Evolutionary conservation across 192 early-diverging fungal species (phyloP).

Genomic region (Cetraspora pellucida): DNA sequence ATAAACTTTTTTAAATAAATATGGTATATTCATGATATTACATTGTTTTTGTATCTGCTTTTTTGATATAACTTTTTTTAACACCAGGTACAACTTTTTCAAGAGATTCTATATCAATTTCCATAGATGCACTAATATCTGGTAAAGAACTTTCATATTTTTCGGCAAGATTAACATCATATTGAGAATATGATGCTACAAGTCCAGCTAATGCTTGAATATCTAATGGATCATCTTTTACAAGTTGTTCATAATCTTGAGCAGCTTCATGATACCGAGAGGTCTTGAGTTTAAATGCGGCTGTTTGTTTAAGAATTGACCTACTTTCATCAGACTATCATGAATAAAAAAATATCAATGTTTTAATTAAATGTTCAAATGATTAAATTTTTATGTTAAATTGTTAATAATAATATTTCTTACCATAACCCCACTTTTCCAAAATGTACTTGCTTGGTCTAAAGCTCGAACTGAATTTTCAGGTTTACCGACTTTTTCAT

Average conservation of each 20-base stretch:
- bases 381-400: neutral
- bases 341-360: neutral
- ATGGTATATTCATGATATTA: neutral
- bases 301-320: conserved; percentile 64
- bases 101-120: conserved; percentile 57
- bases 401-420: neutral
- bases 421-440: conserved; percentile 44
- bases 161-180: conserved; percentile 62
- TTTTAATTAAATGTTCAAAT: neutral
- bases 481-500: conserved; percentile 63
- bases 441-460: conserved; percentile 59
- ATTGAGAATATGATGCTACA: conserved; percentile 64
- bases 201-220: conserved; percentile 66
- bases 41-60: conserved; percentile 40
- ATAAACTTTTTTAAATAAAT: conserved; percentile 15
- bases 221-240: conserved; percentile 67
- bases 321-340: conserved; percentile 27
- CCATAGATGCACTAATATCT: conserved; percentile 37
- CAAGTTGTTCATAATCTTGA: conserved; percentile 68
- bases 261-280: conserved; percentile 64
- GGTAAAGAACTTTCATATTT: conserved; percentile 62
- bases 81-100: conserved; percentile 59
- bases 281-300: conserved; percentile 67
- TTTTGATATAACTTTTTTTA: conserved; percentile 58
- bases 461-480: conserved; percentile 61